Conservation (phyloP, 768 basidiomycete species). For the Pluteus cervinus region DNA sequence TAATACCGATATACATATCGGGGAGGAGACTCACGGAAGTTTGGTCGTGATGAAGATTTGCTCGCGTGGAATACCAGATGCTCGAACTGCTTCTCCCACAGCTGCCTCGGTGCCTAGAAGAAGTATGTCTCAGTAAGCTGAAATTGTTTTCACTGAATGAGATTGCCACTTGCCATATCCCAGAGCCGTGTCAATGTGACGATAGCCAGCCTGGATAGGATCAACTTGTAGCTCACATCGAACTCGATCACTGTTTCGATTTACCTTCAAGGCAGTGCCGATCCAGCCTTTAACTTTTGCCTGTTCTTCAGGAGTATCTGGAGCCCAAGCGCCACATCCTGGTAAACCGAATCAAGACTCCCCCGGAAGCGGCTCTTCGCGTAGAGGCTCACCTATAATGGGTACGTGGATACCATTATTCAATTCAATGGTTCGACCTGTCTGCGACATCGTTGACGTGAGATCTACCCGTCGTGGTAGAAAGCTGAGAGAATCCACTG, state of each 20-base stretch:
- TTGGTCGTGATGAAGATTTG: slow-evolving; percentile 39
- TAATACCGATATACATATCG: no score
- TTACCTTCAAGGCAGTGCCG: slow-evolving; percentile 31
- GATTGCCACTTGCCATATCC: no score
- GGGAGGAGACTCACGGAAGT: slow-evolving; percentile 27
- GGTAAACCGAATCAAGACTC: not conserved
- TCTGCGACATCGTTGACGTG: no score
- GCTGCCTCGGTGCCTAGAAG: slow-evolving; percentile 29
- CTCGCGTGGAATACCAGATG: slow-evolving; percentile 31
- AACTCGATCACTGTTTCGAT: no score
- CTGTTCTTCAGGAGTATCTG: slow-evolving; percentile 24
- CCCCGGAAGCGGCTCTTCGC: not conserved
- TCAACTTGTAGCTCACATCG: no score
- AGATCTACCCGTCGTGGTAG: no score
- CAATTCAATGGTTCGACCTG: no score
- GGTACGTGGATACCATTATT: slow-evolving; percentile 30
- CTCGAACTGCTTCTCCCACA: slow-evolving; percentile 32
- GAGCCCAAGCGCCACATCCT: slow-evolving; percentile 38
- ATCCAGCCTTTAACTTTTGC: slow-evolving; percentile 32
- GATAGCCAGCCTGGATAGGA: no score
- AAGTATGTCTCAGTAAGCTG: no score
- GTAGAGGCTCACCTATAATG: slow-evolving; percentile 21
- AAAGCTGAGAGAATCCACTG: no score
- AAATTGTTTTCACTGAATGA: no score
- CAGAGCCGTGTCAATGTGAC: slow-evolving; percentile 31